Evolutionary conservation across 306 rosid species (phyloP), one percentile per base, ranked within the genome.

Genomic region (Acacia melanoxylon): DNA sequence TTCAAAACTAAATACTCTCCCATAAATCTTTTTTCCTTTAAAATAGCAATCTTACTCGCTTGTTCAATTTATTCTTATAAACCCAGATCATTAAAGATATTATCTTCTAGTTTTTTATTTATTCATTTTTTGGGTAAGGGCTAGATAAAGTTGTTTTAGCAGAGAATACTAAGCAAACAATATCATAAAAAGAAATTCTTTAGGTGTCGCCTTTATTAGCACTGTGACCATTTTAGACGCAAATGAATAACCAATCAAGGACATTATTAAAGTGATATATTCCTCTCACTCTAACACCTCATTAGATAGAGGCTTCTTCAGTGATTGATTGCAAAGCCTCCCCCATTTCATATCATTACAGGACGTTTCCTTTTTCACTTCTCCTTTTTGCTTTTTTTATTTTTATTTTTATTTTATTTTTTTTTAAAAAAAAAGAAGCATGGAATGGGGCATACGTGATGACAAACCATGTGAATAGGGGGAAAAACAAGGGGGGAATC

Each of bases 231-330:
- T 66, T 61, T 58, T 61, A n/a, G 54, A 66, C 76, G 33, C 80
- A 52, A 85, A 84, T 76, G 79, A 10, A 80, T 80, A 74, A 82
- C 48, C 80, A 89, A 16, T 46, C 63, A 44, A 61, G 4, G 33
- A 24, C 79, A 89, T 85, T 74, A 83, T 80, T 84, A 78, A 68
- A 80, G 67, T 77, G 78, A 83, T 81, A 76, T 79, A 76, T 79
- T 80, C 74, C 86, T 73, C 82, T 71, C 82, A 78, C 77, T 85
- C 78, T 75, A 80, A 81, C 82, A 73, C 75, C 83, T 85, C 77
- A 75, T 81, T 69, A 72, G 83, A 37, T 69, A 74, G 83, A 73
- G 80, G 68, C 77, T 80, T 73, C 46, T 78, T 29, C 46, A 63
- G 45, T 75, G 78, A 56, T 24, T 83, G 79, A 77, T 3, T 56